Conservation (phyloP, 805 yeast genomes). For the Pichia pseudocactophila region DNA sequence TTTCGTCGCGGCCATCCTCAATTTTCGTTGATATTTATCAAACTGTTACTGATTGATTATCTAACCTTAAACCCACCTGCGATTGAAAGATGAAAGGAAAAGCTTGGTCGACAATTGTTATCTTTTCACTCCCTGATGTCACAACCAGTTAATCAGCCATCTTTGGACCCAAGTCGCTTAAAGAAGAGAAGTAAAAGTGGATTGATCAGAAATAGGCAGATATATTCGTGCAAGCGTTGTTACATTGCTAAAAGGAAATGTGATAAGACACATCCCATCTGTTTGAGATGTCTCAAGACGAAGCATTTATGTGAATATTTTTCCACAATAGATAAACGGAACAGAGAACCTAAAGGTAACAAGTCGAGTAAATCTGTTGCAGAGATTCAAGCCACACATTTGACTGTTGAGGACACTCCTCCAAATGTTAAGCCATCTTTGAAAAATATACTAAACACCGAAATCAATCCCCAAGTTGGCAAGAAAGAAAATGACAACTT, state of each 20-base stretch:
- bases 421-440: not conserved
- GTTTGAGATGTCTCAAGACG: constrained; percentile 12
- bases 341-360: not conserved
- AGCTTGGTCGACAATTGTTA: no score
- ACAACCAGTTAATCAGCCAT: no score
- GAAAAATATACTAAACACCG: constrained; percentile 9
- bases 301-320: constrained; percentile 16
- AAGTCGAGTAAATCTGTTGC: not conserved
- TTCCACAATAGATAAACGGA: not conserved
- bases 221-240: constrained; percentile 17
- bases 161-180: no score
- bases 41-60: no score
- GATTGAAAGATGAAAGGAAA: no score
- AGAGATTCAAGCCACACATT: constrained; percentile 10
- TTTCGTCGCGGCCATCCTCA: no score
- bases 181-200: not conserved
- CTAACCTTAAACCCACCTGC: no score
- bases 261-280: constrained; percentile 11
- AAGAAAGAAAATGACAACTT: constrained; percentile 15
- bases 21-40: no score
- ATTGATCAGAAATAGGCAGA: constrained; percentile 13
- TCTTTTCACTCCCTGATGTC: no score
- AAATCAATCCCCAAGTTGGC: constrained; percentile 13
- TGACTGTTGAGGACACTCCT: constrained; percentile 1
- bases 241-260: constrained; percentile 17